These are phyloP conservation scores for Dothistroma septosporum DNA, from an alignment of 2,329 filamentous ascomycete species.

Conservation along the genomic window DNA sequence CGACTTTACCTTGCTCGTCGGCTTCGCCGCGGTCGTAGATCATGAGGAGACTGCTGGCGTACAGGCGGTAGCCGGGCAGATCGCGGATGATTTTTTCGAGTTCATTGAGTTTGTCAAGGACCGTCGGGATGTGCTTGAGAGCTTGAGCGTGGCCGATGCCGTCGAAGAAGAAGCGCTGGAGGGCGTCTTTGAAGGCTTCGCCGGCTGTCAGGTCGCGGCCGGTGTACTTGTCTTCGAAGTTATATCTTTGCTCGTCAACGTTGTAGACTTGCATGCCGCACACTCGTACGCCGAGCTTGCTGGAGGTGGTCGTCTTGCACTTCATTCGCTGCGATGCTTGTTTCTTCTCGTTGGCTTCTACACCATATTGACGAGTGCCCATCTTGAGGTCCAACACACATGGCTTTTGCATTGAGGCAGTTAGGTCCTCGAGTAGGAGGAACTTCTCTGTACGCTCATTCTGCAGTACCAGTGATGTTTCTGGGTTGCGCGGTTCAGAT, in stretches of 20 bases:
- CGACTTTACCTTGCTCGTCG: constrained; percentile 45
- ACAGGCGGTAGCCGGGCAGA: constrained; percentile 84
- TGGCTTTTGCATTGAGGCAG: constrained; percentile 90
- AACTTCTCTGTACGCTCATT: constrained; percentile 80
- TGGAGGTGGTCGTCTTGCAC: constrained; percentile 86
- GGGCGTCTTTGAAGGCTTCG: constrained; percentile 78
- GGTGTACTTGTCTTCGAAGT: constrained; percentile 99
- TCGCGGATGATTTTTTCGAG: constrained; percentile 78
- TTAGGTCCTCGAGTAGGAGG: constrained; percentile 87
- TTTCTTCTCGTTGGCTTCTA: constrained; percentile 89
- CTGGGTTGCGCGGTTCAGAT: constrained; percentile 39
- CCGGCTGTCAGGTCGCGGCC: constrained; percentile 84
- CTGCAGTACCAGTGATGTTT: constrained; percentile 45
- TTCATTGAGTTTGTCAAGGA: constrained; percentile 76
- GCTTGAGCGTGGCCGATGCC: constrained; percentile 77
- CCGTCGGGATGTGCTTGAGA: constrained; percentile 77
- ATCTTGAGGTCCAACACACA: constrained; percentile 98
- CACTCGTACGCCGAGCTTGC: constrained; percentile 83
- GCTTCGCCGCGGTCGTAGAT: constrained; percentile 83
- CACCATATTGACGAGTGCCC: constrained; percentile 94
- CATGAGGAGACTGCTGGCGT: constrained; percentile 90
- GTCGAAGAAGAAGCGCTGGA: constrained; percentile 87
- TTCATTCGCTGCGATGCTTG: constrained; percentile 89
- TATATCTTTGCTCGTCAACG: constrained; percentile 71
- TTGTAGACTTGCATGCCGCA: constrained; percentile 98